phyloP scores from a whole-genome alignment of 1,139 yeast genomes.

The Magnusiomyces ingens region DNA sequence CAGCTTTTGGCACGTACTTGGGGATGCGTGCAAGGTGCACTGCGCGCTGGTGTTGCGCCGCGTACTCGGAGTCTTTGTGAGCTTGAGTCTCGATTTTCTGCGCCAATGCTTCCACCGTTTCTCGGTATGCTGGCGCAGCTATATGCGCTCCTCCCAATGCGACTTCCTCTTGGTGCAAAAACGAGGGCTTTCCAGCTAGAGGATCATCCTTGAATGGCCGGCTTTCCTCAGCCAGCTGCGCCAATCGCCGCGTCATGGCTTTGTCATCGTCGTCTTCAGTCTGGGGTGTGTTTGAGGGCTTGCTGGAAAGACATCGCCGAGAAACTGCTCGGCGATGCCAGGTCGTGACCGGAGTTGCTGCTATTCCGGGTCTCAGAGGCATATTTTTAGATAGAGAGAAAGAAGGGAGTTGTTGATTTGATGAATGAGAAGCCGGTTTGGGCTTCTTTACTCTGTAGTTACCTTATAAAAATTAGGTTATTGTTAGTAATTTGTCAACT shows the following conservation, averaged over 20 bases:
- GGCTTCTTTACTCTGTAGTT: too few species aligned
- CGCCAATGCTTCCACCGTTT: constrained; percentile 21
- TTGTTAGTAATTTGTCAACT: too few species aligned
- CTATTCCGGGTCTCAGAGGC: too few species aligned
- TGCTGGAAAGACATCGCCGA: neutral
- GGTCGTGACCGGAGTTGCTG: too few species aligned
- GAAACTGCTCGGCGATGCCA: neutral
- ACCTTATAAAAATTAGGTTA: too few species aligned
- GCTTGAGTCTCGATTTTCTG: constrained; percentile 17
- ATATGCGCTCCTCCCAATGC: too few species aligned
- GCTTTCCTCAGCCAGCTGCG: constrained; percentile 40
- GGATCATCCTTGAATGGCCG: constrained; percentile 34
- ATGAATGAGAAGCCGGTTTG: too few species aligned
- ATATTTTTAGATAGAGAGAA: too few species aligned
- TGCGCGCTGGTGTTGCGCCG: constrained; percentile 33
- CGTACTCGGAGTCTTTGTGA: constrained; percentile 21
- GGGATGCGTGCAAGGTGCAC: constrained; percentile 39
- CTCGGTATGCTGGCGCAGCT: constrained; percentile 22
- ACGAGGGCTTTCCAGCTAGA: constrained; percentile 19
- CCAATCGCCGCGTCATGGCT: constrained; percentile 34
- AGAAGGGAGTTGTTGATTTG: too few species aligned
- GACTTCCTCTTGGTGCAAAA: constrained; percentile 3
- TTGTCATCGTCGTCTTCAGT: constrained; percentile 22
- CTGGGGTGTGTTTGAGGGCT: neutral
- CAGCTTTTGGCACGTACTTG: constrained; percentile 42